A percentile compares a stretch with the other conserved stretches of the same genome.
Conservation (phyloP, 1,139 yeast species). For the Taphrina wiesneri region DNA sequence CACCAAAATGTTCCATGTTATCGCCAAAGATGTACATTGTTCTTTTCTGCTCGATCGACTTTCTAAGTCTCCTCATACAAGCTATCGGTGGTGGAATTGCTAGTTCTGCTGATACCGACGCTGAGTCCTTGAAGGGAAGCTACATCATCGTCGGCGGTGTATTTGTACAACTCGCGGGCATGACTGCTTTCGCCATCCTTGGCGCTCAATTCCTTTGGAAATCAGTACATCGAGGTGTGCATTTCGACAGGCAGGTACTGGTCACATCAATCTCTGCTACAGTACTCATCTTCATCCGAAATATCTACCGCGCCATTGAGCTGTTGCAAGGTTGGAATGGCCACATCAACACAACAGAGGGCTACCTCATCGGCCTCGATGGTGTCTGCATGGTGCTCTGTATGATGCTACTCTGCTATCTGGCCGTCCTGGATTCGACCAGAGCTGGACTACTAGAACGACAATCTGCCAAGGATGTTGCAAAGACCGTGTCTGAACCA, state of each 20-base stretch:
- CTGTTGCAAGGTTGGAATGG: constrained; percentile 78
- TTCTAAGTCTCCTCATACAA: constrained; percentile 33
- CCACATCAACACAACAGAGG: constrained; percentile 66
- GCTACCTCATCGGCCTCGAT: constrained; percentile 73
- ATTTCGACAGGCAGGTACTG: background rate
- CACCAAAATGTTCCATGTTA: constrained; percentile 17
- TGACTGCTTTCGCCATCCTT: constrained; percentile 62
- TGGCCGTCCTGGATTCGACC: background rate
- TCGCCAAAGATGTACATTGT: constrained; percentile 21
- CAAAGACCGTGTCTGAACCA: background rate
- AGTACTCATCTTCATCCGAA: constrained; percentile 64
- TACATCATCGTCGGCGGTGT: constrained; percentile 82
- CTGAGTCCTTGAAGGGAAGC: constrained; percentile 57
- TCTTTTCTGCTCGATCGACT: constrained; percentile 28
- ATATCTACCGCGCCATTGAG: constrained; percentile 79
- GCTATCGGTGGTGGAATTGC: constrained; percentile 73
- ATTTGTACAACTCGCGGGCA: constrained; percentile 72
- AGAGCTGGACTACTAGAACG: background rate
- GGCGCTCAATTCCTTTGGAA: constrained; percentile 58
- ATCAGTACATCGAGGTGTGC: constrained; percentile 47
- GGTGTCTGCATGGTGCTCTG: constrained; percentile 61
- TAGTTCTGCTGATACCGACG: constrained; percentile 53
- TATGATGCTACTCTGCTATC: constrained; percentile 3
- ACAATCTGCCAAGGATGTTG: background rate
- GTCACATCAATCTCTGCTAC: constrained; percentile 48